Evolutionary conservation across 192 early-diverging fungal genomes (phyloP).

Genomic region (Funneliformis mosseae): DNA sequence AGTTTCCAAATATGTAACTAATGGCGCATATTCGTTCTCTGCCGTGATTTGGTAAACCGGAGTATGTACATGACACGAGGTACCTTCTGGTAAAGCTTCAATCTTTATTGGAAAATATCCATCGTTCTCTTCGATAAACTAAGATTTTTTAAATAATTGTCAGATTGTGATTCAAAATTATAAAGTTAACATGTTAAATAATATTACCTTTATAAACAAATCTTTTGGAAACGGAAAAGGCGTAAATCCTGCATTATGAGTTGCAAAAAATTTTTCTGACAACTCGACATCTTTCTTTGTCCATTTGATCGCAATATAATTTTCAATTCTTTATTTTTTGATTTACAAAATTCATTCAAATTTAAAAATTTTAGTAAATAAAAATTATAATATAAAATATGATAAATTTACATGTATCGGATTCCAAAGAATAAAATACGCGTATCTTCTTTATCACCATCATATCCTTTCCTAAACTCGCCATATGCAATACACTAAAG

Average conservation of each 20-base stretch:
- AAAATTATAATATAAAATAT: not conserved
- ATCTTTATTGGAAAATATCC: slow-evolving; percentile 89
- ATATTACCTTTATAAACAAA: slow-evolving; percentile 66
- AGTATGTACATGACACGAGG: slow-evolving; percentile 77
- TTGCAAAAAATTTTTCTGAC: slow-evolving; percentile 71
- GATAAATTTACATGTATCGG: slow-evolving; percentile 63
- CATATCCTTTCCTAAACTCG: slow-evolving; percentile 73
- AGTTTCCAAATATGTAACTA: slow-evolving; percentile 85
- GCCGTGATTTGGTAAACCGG: slow-evolving; percentile 85
- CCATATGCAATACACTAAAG: slow-evolving; percentile 75
- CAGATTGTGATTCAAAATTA: not conserved
- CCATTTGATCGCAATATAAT: slow-evolving; percentile 71
- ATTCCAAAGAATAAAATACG: slow-evolving; percentile 86
- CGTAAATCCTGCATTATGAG: slow-evolving; percentile 70
- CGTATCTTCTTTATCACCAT: slow-evolving; percentile 66
- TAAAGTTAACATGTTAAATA: not conserved
- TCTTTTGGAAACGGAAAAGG: slow-evolving; percentile 76
- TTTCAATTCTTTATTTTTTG: slow-evolving; percentile 55
- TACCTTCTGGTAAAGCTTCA: slow-evolving; percentile 78
- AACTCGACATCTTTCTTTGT: slow-evolving; percentile 66
- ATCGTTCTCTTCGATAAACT: slow-evolving; percentile 77
- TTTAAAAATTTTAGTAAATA: not conserved
- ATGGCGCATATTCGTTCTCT: slow-evolving; percentile 64
- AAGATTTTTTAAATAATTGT: not conserved
- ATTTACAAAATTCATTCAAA: not conserved